These are phyloP conservation scores for Gossypium raimondii DNA, from an alignment of 345 rosid species.

Conservation along the genomic window DNA sequence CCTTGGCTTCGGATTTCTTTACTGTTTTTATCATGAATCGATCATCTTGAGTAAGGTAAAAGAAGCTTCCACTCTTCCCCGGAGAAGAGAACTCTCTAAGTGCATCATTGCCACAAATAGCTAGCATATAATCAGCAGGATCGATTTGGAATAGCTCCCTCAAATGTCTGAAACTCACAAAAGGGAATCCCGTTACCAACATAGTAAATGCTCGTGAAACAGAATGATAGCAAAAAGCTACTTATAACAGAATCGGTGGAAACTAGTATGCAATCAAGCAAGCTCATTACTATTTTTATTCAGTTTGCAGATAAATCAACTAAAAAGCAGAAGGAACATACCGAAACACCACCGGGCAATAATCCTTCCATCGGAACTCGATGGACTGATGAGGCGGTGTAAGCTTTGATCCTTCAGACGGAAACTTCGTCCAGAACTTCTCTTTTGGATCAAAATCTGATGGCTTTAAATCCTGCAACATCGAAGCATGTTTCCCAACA, in stretches of 20 bases:
- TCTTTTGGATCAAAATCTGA: constrained; percentile 90
- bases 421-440: constrained; percentile 98
- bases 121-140: constrained; percentile 96
- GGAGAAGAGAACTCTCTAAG: constrained; percentile 97
- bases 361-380: constrained; percentile 98
- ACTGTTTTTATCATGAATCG: constrained; percentile 96
- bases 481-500: constrained; percentile 78
- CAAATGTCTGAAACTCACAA: constrained; percentile 48
- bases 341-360: constrained; percentile 94
- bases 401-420: constrained; percentile 84
- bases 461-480: constrained; percentile 45
- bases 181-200: constrained; percentile 15
- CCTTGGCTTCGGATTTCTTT: constrained; percentile 99
- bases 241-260: not conserved
- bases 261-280: not conserved
- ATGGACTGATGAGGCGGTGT: constrained; percentile 90
- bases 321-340: constrained; percentile 16
- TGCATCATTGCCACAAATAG: constrained; percentile 89
- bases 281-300: not conserved
- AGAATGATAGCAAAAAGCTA: not conserved
- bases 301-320: not conserved
- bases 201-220: constrained; percentile 1
- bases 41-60: constrained; percentile 95
- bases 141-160: constrained; percentile 84
- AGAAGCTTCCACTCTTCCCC: constrained; percentile 98